These are phyloP conservation scores for Solanum chaucha DNA, from an alignment of 257 asterid species.

Conservation along the genomic window DNA sequence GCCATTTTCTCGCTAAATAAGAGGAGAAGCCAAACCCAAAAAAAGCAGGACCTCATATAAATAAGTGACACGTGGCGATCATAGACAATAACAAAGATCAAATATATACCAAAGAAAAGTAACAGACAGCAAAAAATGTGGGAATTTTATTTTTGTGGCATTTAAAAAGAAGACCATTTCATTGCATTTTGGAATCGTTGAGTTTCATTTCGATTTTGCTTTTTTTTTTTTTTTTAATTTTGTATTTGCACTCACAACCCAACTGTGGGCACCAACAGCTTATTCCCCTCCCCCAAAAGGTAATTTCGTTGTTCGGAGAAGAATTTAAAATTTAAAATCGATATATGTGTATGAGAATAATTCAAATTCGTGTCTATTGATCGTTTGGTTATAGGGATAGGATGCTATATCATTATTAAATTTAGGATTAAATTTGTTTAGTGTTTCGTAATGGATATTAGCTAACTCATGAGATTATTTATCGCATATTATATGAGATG, in stretches of 20 bases:
- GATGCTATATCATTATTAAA: neutral
- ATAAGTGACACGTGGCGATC: neutral
- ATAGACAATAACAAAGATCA: neutral
- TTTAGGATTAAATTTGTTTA: neutral
- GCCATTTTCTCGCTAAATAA: neutral
- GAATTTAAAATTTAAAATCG: neutral
- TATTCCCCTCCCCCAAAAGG: neutral
- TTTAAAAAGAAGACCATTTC: neutral
- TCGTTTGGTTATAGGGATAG: neutral
- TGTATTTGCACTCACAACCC: neutral
- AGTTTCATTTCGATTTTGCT: neutral
- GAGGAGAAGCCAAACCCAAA: too few relatives aligned
- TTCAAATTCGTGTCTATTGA: neutral
- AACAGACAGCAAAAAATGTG: neutral
- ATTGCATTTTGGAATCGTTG: neutral
- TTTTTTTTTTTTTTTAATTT: neutral
- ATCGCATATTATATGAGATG: neutral
- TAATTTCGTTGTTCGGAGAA: accelerated
- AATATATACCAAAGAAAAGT: neutral
- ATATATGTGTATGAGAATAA: neutral
- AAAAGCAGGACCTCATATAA: neutral
- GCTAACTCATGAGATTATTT: neutral
- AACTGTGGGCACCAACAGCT: neutral
- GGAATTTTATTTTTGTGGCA: neutral
- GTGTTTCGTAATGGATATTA: too few relatives aligned